Percentiles rank a stretch among this genome's conserved stretches.
Conservation (phyloP, 2,329 filamentous ascomycete genomes). For the Pestalotiopsis sp. region DNA sequence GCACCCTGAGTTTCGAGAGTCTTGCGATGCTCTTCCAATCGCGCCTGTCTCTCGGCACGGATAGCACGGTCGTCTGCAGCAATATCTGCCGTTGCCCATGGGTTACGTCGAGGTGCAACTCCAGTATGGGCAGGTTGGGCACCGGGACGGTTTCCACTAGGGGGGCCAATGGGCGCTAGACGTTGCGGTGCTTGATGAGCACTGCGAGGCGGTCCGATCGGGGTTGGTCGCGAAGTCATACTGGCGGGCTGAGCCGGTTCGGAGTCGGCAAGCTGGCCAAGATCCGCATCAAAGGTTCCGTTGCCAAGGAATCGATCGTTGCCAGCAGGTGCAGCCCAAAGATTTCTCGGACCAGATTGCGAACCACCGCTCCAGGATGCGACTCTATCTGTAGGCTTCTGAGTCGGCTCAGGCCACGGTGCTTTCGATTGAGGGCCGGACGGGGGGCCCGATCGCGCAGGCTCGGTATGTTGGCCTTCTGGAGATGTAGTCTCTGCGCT, state of each 20-base stretch:
- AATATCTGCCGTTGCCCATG: slow-evolving; percentile 27
- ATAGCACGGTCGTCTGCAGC: slow-evolving; percentile 46
- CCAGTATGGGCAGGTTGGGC: slow-evolving; percentile 12
- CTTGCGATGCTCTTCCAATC: slow-evolving; percentile 44
- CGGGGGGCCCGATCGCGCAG: slow-evolving; percentile 10
- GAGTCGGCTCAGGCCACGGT: slow-evolving; percentile 28
- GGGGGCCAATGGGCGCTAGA: slow-evolving; percentile 33
- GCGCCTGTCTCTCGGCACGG: slow-evolving; percentile 39
- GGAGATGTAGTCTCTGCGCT: neutral
- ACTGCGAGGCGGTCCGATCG: slow-evolving; percentile 39
- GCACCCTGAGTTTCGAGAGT: slow-evolving; percentile 47
- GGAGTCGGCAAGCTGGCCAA: slow-evolving; percentile 51
- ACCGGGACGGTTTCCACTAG: slow-evolving; percentile 13
- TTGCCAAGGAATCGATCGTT: slow-evolving; percentile 75
- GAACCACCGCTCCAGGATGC: slow-evolving; percentile 50
- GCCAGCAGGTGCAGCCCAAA: slow-evolving; percentile 72
- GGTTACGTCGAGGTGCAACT: slow-evolving; percentile 14
- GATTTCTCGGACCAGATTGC: slow-evolving; percentile 57
- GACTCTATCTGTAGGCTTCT: slow-evolving; percentile 45
- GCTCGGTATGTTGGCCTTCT: slow-evolving; percentile 1
- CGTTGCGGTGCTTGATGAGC: slow-evolving; percentile 24
- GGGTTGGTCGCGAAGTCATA: slow-evolving; percentile 44
- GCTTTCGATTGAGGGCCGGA: slow-evolving; percentile 32
- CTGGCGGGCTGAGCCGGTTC: slow-evolving; percentile 35
- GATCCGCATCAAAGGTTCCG: slow-evolving; percentile 71